Evolutionary conservation across 306 rosid genomes (phyloP), one percentile per base, ranked within the genome.

Genomic region (Cicer pinnatifidum): DNA sequence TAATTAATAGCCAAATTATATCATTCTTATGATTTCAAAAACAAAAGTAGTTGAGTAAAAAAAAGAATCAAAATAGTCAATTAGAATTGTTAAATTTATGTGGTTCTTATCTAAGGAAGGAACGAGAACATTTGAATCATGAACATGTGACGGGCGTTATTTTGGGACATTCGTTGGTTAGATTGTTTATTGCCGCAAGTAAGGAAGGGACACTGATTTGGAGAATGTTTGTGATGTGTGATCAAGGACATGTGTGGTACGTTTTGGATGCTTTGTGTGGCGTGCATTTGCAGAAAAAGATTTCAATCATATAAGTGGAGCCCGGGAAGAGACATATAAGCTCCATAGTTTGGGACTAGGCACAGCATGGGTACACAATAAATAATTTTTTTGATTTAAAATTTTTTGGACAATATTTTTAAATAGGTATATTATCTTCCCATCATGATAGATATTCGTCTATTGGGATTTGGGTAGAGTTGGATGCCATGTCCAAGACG

Each of bases 261-360:
- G 48, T 46, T 66, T 54, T 44, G 10, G 44, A 56, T 11, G 61
- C 51, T 57, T 57, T 46, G 17, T 68, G 69, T 77, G 81, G 75
- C 75, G 81, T 77, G 81, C 70, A 69, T 77, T 57, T 59, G 53
- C 81, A 46, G 64, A 43, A 68, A 67, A 69, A 0, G 35, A 58
- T 58, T 58, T 57, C 61, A 46, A 58, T 68, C 64, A 69, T 67
- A 13, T 28, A 20, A 69, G 53, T 77, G 76, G 71, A 68, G 45
- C 75, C 81, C 69, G 6, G 10, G 8, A 15, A 13, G 9, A 15
- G 35, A 68, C 43, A 45, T 7, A 8, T 28, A 28, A 56, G 6
- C 62, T 77, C 23, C 41, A 8, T 45, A 0, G 75, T 45, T 56
- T 68, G 35, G 35, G 3, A 6, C 58, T 51, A 67, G 54, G 54